Evolutionary conservation across 345 rosid genomes (phyloP).

Genomic region (Camelina laxa): DNA sequence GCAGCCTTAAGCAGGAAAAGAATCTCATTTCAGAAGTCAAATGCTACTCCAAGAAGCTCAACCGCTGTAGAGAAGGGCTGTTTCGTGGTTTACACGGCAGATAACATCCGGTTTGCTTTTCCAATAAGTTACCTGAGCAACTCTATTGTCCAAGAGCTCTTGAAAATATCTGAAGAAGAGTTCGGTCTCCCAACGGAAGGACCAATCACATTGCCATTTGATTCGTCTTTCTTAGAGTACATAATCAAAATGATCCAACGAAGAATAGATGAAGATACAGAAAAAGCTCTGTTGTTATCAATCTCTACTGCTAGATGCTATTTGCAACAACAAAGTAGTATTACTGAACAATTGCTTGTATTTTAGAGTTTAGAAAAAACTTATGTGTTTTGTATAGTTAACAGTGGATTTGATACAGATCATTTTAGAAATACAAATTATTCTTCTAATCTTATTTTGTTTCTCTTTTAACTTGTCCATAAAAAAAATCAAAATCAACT

Average conservation of each 20-base stretch:
- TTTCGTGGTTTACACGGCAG: conserved; percentile 48
- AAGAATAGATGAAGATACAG: conserved; percentile 41
- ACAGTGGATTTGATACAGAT: background rate
- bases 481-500: background rate
- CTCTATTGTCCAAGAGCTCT: conserved; percentile 43
- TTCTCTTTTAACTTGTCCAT: background rate
- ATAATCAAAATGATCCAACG: conserved; percentile 32
- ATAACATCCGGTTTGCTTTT: conserved; percentile 36
- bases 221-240: conserved; percentile 38
- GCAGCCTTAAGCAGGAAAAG: conserved; percentile 37
- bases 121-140: conserved; percentile 38
- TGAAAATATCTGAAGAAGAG: conserved; percentile 51
- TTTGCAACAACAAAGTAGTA: background rate
- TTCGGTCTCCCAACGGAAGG: conserved; percentile 40
- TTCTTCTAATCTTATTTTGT: background rate
- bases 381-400: background rate
- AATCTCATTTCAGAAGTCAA: conserved; percentile 33
- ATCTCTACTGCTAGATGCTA: conserved; percentile 28
- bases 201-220: conserved; percentile 47
- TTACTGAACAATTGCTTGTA: conserved; percentile 25
- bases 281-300: conserved; percentile 41
- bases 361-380: background rate
- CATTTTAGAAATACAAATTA: conserved; percentile 4
- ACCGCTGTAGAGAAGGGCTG: conserved; percentile 31
- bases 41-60: background rate